These are phyloP conservation scores for Dothideomycetes sp. DNA, from an alignment of 2,329 filamentous ascomycete genomes.

Conservation along the genomic window DNA sequence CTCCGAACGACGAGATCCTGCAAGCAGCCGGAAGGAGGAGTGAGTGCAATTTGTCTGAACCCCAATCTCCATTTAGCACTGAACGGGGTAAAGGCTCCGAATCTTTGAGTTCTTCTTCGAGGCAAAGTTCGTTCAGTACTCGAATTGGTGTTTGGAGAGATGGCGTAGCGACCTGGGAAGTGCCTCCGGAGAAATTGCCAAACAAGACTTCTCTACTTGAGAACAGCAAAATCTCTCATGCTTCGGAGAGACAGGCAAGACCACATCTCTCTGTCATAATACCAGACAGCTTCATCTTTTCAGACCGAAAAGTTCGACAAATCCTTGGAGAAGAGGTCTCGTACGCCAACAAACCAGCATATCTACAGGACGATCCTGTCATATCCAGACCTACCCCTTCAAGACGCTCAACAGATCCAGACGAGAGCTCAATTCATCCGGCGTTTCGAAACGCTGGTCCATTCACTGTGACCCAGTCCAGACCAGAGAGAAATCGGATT, in stretches of 20 bases:
- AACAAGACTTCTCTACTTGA: no score
- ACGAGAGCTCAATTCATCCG: conserved; percentile 12
- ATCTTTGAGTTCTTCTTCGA: no score
- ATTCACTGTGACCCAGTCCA: no score
- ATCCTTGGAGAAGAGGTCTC: not conserved
- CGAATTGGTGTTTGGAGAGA: conserved; percentile 37
- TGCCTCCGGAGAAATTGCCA: conserved; percentile 5
- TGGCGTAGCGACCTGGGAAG: conserved; percentile 35
- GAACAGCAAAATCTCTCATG: no score
- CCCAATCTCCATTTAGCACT: conserved; percentile 11
- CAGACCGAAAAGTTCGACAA: conserved; percentile 12
- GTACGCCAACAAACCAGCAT: not conserved
- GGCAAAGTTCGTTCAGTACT: conserved; percentile 18
- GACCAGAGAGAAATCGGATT: no score
- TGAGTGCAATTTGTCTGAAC: conserved; percentile 14
- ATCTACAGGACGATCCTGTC: not conserved
- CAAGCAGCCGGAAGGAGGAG: conserved; percentile 24
- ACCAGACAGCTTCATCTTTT: conserved; percentile 20
- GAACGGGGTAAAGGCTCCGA: conserved; percentile 2
- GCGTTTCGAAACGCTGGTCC: conserved; percentile 6
- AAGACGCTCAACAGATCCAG: no score
- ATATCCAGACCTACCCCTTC: no score
- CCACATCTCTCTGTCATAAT: conserved; percentile 20
- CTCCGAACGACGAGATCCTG: conserved; percentile 33
- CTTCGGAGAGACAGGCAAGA: conserved; percentile 7